phyloP scores from a whole-genome alignment of 2,329 filamentous ascomycete species.

The Neobulgaria alba region DNA sequence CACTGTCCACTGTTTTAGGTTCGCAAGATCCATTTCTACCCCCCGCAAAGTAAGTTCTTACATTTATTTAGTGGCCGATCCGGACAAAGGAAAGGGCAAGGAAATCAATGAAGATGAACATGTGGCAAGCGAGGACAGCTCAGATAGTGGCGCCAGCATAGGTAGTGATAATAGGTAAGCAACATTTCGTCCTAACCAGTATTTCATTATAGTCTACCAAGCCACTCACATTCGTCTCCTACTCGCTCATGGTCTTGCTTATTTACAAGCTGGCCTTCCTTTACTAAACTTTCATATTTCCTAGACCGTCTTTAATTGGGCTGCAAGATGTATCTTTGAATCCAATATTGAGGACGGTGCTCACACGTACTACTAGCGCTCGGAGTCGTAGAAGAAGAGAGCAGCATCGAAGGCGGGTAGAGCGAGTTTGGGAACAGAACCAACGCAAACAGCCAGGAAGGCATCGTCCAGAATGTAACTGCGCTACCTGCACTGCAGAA shows the following conservation, averaged over 20 bases:
- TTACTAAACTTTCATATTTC: no score
- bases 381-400: constrained; percentile 30
- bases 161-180: constrained; percentile 31
- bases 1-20: constrained; percentile 35
- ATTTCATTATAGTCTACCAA: no score
- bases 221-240: no score
- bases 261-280: no score
- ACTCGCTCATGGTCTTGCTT: no score
- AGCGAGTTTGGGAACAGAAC: constrained; percentile 31
- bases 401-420: constrained; percentile 29
- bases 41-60: neutral
- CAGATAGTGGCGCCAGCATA: constrained; percentile 26
- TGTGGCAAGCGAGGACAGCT: constrained; percentile 23
- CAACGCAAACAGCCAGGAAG: constrained; percentile 37
- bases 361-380: constrained; percentile 15
- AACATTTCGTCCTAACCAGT: neutral
- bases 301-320: no score
- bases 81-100: constrained; percentile 37
- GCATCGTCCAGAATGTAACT: constrained; percentile 38
- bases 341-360: neutral
- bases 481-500: constrained; percentile 32
- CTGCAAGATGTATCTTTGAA: no score
- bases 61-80: constrained; percentile 10
- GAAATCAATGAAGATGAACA: constrained; percentile 26
- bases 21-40: constrained; percentile 4